phyloP scores from a whole-genome alignment of 2,329 filamentous ascomycete species.

The Penicillium vulpinum region DNA sequence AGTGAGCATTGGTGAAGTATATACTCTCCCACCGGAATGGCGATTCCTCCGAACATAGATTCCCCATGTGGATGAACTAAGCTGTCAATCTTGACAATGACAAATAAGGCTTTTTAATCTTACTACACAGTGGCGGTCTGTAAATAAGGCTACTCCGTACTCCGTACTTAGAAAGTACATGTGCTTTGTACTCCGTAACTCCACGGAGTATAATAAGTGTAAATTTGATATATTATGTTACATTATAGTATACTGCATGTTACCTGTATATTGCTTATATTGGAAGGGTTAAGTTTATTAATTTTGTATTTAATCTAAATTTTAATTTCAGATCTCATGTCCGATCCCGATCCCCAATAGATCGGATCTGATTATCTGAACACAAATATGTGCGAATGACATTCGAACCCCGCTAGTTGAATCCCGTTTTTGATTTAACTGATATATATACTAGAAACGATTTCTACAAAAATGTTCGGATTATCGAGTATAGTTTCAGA shows the following conservation, averaged over 20 bases:
- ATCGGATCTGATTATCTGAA: conserved; percentile 7
- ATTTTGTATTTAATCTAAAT: background rate
- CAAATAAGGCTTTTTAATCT: conserved; percentile 20
- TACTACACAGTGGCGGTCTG: conserved; percentile 15
- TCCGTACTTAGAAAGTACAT: no score
- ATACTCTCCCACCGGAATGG: background rate
- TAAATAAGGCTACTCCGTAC: background rate
- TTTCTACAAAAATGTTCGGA: no score
- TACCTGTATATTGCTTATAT: background rate
- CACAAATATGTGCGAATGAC: conserved; percentile 10
- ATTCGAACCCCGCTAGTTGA: background rate
- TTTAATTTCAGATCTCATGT: background rate
- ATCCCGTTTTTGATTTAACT: no score
- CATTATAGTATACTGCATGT: background rate
- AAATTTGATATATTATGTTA: background rate
- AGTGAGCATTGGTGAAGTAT: no score
- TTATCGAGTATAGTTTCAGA: no score
- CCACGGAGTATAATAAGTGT: no score
- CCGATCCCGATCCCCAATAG: conserved; percentile 1
- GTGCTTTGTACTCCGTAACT: no score
- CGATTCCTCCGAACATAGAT: conserved; percentile 9
- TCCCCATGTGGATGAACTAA: conserved; percentile 1
- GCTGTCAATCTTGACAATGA: conserved; percentile 11
- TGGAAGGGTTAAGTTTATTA: background rate
- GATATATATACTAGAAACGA: no score